phyloP scores from a whole-genome alignment of 1,284 basidiomycete genomes.

The Cutaneotrichosporon cyanovorans region DNA sequence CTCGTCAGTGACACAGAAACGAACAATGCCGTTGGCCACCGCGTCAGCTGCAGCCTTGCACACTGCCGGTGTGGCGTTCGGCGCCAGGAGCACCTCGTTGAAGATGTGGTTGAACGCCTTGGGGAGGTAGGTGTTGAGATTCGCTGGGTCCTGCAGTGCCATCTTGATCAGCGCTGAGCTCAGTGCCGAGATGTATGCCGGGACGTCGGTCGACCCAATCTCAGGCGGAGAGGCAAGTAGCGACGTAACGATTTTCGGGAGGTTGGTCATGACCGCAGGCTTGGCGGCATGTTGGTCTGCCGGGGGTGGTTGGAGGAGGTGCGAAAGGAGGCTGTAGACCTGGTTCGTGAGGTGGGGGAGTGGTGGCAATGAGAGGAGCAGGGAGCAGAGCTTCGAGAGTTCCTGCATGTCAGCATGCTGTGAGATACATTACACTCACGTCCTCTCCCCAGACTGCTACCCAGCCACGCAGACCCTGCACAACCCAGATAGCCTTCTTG shows the following conservation, averaged over 20 bases:
- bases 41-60: constrained; percentile 58
- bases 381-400: constrained; percentile 59
- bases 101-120: constrained; percentile 71
- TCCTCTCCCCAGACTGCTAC: constrained; percentile 58
- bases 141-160: constrained; percentile 36
- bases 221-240: constrained; percentile 67
- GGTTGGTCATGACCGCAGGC: constrained; percentile 43
- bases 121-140: constrained; percentile 49
- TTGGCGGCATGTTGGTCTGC: constrained; percentile 27
- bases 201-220: constrained; percentile 49
- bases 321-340: constrained; percentile 69
- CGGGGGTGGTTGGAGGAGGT: constrained; percentile 55
- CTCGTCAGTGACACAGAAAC: constrained; percentile 61
- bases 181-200: constrained; percentile 56
- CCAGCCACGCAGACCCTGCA: constrained; percentile 59
- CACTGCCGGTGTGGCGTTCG: constrained; percentile 25
- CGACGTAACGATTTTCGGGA: constrained; percentile 64
- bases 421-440: constrained; percentile 40
- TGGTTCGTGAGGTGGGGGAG: constrained; percentile 78
- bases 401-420: constrained; percentile 50
- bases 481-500: constrained; percentile 68
- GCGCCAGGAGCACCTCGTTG: constrained; percentile 53
- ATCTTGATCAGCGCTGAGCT: constrained; percentile 41
- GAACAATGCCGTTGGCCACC: constrained; percentile 52
- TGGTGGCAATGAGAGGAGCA: constrained; percentile 68